These are phyloP conservation scores for Naganishia friedmannii DNA, from an alignment of 768 basidiomycete species.

Conservation along the genomic window DNA sequence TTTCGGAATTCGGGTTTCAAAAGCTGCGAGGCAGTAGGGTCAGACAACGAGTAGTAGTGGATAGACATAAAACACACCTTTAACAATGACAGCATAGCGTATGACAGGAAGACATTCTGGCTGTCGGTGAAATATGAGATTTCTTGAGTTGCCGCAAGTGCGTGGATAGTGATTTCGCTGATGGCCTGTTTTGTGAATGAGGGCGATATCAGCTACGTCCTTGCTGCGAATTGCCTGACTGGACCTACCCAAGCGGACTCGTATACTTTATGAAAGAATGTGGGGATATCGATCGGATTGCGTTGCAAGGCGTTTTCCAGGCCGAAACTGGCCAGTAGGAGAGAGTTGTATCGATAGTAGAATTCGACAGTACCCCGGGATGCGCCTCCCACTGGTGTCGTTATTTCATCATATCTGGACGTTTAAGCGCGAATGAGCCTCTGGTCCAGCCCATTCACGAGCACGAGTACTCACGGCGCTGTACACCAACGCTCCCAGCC, in stretches of 20 bases:
- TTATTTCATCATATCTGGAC: conserved; percentile 4
- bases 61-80: conserved; percentile 61
- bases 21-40: conserved; percentile 56
- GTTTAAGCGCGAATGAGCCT: neutral
- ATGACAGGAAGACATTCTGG: conserved; percentile 85
- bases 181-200: conserved; percentile 49
- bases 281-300: conserved; percentile 49
- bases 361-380: conserved; percentile 61
- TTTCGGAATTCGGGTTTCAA: conserved; percentile 77
- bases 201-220: too few relatives aligned
- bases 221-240: neutral
- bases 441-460: neutral
- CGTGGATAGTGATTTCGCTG: conserved; percentile 64
- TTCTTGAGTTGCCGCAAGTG: conserved; percentile 71
- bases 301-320: conserved; percentile 88
- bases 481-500: conserved; percentile 27
- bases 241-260: conserved; percentile 46
- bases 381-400: conserved; percentile 39
- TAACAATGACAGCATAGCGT: conserved; percentile 84
- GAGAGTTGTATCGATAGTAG: conserved; percentile 73
- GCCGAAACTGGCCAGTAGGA: conserved; percentile 93
- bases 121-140: conserved; percentile 84
- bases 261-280: conserved; percentile 50
- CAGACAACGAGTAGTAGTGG: neutral
- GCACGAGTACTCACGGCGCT: neutral